phyloP scores from a whole-genome alignment of 2,329 filamentous ascomycete species.

The Trichothecium roseum region DNA sequence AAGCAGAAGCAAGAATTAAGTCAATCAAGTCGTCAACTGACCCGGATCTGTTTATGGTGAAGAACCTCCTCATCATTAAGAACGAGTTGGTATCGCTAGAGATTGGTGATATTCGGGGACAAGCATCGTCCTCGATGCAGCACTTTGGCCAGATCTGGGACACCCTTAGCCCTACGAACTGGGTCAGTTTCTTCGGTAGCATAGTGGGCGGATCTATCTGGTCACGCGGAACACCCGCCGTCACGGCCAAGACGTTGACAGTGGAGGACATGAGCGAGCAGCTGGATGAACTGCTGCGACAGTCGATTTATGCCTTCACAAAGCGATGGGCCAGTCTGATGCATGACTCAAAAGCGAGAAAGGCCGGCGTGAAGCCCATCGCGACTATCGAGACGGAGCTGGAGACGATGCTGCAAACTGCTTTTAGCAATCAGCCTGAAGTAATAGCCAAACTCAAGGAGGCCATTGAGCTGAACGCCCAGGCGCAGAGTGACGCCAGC shows the following conservation, averaged over 20 bases:
- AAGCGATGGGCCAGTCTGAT: slow-evolving; percentile 45
- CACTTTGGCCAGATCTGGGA: slow-evolving; percentile 58
- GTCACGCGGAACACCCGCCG: slow-evolving; percentile 24
- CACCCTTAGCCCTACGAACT: slow-evolving; percentile 46
- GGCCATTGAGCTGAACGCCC: slow-evolving; percentile 46
- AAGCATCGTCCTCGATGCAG: slow-evolving; percentile 35
- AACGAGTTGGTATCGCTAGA: slow-evolving; percentile 94
- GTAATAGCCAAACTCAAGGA: slow-evolving; percentile 50
- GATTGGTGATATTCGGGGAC: slow-evolving; percentile 60
- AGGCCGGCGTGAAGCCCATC: slow-evolving; percentile 37
- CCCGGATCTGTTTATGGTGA: slow-evolving; percentile 84
- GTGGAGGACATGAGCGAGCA: slow-evolving; percentile 54
- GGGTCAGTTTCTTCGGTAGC: slow-evolving; percentile 47
- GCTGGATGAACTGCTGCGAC: slow-evolving; percentile 50
- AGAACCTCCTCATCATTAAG: slow-evolving; percentile 88
- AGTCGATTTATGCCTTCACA: slow-evolving; percentile 54
- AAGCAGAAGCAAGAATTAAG: slow-evolving; percentile 62
- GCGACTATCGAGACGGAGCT: slow-evolving; percentile 46
- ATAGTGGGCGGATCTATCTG: slow-evolving; percentile 46
- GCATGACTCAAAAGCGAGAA: slow-evolving; percentile 36
- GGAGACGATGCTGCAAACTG: slow-evolving; percentile 42
- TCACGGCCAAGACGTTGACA: slow-evolving; percentile 28
- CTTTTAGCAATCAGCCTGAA: slow-evolving; percentile 49
- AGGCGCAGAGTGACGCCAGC: slow-evolving; percentile 37
- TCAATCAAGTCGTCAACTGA: slow-evolving; percentile 53